Conservation (phyloP, 2,329 filamentous ascomycete species). For the Pseudopithomyces maydicus region DNA sequence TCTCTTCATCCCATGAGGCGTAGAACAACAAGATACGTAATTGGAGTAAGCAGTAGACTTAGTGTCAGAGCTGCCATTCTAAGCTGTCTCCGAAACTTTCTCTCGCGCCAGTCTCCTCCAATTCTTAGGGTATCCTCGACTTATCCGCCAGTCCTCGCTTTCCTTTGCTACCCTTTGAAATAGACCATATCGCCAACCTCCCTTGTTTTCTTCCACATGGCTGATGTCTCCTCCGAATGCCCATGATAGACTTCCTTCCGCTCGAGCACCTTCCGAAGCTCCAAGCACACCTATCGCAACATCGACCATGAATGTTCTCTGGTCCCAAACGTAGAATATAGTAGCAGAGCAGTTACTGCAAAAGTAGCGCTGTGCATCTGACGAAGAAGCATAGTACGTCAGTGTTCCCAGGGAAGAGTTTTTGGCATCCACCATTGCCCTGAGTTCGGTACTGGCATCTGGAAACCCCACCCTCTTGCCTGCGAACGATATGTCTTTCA, state of each 20-base stretch:
- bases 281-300: slow-evolving; percentile 53
- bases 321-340: slow-evolving; percentile 53
- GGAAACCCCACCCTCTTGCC: slow-evolving; percentile 34
- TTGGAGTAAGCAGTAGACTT: no score
- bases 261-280: slow-evolving; percentile 53
- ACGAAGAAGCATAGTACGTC: slow-evolving; percentile 50
- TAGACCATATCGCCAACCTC: slow-evolving; percentile 50
- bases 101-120: slow-evolving; percentile 32
- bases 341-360: slow-evolving; percentile 55
- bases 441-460: slow-evolving; percentile 36
- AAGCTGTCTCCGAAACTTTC: slow-evolving; percentile 1
- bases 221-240: slow-evolving; percentile 37
- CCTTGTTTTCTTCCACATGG: slow-evolving; percentile 38
- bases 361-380: slow-evolving; percentile 55
- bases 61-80: not conserved
- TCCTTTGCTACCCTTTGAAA: slow-evolving; percentile 39
- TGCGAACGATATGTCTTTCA: slow-evolving; percentile 48
- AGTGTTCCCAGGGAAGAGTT: slow-evolving; percentile 52
- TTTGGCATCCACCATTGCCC: slow-evolving; percentile 38
- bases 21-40: no score
- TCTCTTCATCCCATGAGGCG: no score
- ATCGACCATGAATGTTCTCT: slow-evolving; percentile 49
- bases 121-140: slow-evolving; percentile 40
- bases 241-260: slow-evolving; percentile 54
- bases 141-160: slow-evolving; percentile 43